These are phyloP conservation scores for Beauveria bassiana DNA, from an alignment of 2,329 filamentous ascomycete species.

Conservation along the genomic window DNA sequence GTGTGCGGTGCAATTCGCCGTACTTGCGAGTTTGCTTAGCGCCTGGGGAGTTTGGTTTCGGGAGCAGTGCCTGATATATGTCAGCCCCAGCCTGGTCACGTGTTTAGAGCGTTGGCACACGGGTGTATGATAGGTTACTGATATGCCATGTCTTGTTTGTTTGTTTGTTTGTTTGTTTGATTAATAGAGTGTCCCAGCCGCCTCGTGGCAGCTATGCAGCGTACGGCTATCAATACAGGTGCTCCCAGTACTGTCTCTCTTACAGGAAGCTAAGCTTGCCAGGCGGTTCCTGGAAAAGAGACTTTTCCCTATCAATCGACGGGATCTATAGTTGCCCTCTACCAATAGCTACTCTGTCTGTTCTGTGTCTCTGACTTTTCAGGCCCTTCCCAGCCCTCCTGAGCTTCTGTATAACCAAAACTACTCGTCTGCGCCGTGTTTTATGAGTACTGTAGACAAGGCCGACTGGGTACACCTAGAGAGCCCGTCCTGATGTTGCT, in stretches of 20 bases:
- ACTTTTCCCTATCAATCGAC: not conserved
- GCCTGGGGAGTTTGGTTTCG: too few species aligned
- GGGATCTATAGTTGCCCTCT: not conserved
- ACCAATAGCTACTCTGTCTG: constrained; percentile 14
- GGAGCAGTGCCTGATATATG: too few species aligned
- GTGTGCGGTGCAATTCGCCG: too few species aligned
- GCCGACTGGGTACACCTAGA: not conserved
- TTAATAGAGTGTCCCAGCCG: too few species aligned
- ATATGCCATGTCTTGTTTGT: too few species aligned
- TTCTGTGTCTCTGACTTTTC: constrained; percentile 22
- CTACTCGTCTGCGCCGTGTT: constrained; percentile 17
- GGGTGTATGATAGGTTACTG: too few species aligned
- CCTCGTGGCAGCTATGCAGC: constrained; percentile 2
- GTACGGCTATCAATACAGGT: not conserved
- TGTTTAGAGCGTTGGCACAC: too few species aligned
- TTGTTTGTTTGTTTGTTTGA: too few species aligned
- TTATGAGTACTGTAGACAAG: not conserved
- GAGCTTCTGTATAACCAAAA: constrained; percentile 19
- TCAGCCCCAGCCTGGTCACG: too few species aligned
- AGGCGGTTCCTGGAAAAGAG: not conserved
- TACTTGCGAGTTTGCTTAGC: too few species aligned
- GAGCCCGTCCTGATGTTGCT: not conserved
- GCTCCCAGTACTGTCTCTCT: not conserved
- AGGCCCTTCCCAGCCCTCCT: constrained; percentile 21
- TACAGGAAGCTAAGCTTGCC: not conserved